phyloP scores from a whole-genome alignment of 192 early-diverging fungal genomes.

The Gonapodya prolifera region DNA sequence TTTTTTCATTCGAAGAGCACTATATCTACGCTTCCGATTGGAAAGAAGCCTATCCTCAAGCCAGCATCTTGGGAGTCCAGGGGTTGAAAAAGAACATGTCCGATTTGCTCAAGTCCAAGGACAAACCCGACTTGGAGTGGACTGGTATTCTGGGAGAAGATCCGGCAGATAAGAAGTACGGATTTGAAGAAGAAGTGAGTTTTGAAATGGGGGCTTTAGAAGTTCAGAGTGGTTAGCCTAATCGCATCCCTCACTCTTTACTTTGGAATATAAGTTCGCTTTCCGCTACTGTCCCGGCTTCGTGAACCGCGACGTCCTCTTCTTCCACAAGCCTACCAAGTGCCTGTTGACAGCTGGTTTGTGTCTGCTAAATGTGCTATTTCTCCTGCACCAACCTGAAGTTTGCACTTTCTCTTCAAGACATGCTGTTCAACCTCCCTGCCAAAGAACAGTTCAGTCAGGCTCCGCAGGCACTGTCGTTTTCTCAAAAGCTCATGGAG shows the following conservation, averaged over 20 bases:
- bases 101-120: not conserved
- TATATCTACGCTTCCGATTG: not conserved
- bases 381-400: not conserved
- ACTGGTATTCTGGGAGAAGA: not conserved
- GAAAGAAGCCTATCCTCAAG: not conserved
- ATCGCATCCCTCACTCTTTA: too few relatives aligned
- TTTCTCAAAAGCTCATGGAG: not conserved
- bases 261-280: not conserved
- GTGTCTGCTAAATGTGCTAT: not conserved
- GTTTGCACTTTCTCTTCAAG: not conserved
- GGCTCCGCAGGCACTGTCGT: not conserved
- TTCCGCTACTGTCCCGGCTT: not conserved
- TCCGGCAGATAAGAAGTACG: not conserved
- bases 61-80: not conserved
- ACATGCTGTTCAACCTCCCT: slow-evolving; percentile 1
- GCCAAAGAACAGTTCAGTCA: not conserved
- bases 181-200: slow-evolving; percentile 1
- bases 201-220: too few relatives aligned
- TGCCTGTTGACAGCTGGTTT: not conserved
- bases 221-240: too few relatives aligned
- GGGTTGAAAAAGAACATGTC: not conserved
- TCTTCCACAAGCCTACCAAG: not conserved
- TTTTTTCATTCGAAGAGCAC: too few relatives aligned
- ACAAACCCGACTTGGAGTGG: not conserved
- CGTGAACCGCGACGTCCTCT: not conserved